Evolutionary conservation across 2,329 filamentous ascomycete genomes (phyloP).

Genomic region (Clonostachys byssicola): DNA sequence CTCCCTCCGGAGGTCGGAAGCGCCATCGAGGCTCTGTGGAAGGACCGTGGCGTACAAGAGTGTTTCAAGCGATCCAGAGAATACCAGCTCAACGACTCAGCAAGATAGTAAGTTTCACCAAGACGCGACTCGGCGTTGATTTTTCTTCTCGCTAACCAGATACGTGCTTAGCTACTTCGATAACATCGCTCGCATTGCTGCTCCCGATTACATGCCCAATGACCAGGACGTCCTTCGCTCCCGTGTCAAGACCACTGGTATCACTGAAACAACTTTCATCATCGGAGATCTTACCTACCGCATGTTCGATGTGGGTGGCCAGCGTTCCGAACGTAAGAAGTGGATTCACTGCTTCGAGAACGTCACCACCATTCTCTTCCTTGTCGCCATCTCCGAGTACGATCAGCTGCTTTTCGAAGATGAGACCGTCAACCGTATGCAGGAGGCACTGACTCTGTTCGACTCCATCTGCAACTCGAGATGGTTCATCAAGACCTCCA

Average conservation of each 20-base stretch:
- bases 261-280: slow-evolving; percentile 94
- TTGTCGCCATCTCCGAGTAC: slow-evolving; percentile 96
- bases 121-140: neutral
- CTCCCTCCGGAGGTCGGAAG: slow-evolving; percentile 91
- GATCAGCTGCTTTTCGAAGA: slow-evolving; percentile 95
- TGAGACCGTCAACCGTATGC: slow-evolving; percentile 94
- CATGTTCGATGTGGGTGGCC: slow-evolving; percentile 97
- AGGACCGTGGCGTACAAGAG: slow-evolving; percentile 86
- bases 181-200: slow-evolving; percentile 85
- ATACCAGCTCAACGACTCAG: slow-evolving; percentile 95
- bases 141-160: neutral
- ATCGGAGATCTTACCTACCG: slow-evolving; percentile 92
- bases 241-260: slow-evolving; percentile 96
- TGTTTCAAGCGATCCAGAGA: slow-evolving; percentile 95
- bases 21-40: slow-evolving; percentile 90
- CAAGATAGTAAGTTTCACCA: slow-evolving; percentile 74
- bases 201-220: slow-evolving; percentile 89
- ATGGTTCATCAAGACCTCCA: slow-evolving; percentile 88
- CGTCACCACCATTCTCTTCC: slow-evolving; percentile 92
- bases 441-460: slow-evolving; percentile 81
- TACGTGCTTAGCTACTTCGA: slow-evolving; percentile 75
- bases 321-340: slow-evolving; percentile 96
- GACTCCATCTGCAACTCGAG: slow-evolving; percentile 85
- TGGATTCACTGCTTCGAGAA: slow-evolving; percentile 99
- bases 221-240: slow-evolving; percentile 94